Evolutionary conservation across 257 asterid genomes (phyloP).

Genomic region (Nicotiana noctiflora): DNA sequence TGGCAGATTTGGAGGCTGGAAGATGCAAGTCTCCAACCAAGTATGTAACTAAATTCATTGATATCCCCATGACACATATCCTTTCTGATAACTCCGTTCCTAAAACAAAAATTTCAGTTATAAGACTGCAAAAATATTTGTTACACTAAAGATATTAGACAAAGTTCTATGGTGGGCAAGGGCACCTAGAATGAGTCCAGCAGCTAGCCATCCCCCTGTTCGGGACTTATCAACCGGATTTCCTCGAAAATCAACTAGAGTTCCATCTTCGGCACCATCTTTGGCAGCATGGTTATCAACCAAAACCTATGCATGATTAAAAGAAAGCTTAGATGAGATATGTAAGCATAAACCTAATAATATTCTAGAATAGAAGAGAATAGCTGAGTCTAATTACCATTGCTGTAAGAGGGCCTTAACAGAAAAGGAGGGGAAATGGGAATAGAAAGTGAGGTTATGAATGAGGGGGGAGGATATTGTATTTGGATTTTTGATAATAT

Average conservation of each 20-base stretch:
- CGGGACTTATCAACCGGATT: constrained; percentile 60
- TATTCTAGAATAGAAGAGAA: background rate
- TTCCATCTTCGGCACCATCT: constrained; percentile 32
- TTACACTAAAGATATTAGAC: background rate
- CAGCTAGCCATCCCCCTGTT: constrained; percentile 88
- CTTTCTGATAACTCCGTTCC: constrained; percentile 88
- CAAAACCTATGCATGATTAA: constrained; percentile 40
- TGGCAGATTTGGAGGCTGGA: constrained; percentile 66
- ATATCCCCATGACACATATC: constrained; percentile 81
- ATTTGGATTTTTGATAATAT: constrained; percentile 16
- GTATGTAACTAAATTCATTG: constrained; percentile 81
- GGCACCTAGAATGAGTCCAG: constrained; percentile 78
- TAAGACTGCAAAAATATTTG: background rate
- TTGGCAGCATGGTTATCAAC: constrained; percentile 24
- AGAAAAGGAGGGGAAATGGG: background rate
- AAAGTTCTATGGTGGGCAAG: background rate
- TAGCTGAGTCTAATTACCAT: background rate
- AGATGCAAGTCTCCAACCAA: constrained; percentile 69
- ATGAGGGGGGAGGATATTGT: background rate
- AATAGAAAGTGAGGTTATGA: background rate
- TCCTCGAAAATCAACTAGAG: constrained; percentile 56
- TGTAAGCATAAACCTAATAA: background rate
- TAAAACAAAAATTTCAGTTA: background rate
- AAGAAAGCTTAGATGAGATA: background rate
- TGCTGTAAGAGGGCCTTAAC: background rate